Percentiles rank a stretch among this genome's conserved stretches.
Conservation (phyloP, 2,329 filamentous ascomycete species). For the Exserohilum rostratum region DNA sequence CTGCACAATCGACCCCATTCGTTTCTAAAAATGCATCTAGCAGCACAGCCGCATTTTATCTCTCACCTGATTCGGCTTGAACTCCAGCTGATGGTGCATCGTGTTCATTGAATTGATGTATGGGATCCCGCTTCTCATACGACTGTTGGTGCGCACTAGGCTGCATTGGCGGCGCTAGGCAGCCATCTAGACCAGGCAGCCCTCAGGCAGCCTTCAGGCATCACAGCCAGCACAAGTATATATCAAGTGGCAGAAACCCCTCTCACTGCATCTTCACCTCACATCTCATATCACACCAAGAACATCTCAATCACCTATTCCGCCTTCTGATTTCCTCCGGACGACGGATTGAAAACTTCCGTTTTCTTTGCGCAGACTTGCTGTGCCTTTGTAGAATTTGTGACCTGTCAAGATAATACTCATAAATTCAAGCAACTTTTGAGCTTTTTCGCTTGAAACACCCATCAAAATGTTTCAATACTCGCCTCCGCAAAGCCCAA, state of each 20-base stretch:
- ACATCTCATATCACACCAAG: background rate
- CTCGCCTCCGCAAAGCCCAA: background rate
- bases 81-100: background rate
- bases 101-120: slow-evolving; percentile 9
- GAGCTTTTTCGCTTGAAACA: background rate
- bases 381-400: background rate
- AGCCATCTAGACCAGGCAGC: slow-evolving; percentile 5
- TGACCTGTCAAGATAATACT: slow-evolving; percentile 1
- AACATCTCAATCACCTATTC: background rate
- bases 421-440: background rate
- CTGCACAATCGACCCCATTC: background rate
- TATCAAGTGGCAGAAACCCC: background rate
- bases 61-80: background rate
- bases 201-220: slow-evolving; percentile 15
- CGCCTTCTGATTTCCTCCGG: background rate
- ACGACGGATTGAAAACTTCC: background rate
- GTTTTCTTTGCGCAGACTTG: background rate
- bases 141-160: slow-evolving; percentile 12
- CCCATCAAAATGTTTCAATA: background rate
- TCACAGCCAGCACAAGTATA: slow-evolving; percentile 3
- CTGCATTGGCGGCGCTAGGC: slow-evolving; percentile 13
- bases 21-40: background rate
- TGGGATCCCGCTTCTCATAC: slow-evolving; percentile 2
- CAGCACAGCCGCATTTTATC: background rate
- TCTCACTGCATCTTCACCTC: background rate